Percentiles rank a stretch among this genome's conserved stretches.
These are phyloP conservation scores for Gossypium davidsonii DNA, from an alignment of 441 rosid species.

Conservation along the genomic window DNA sequence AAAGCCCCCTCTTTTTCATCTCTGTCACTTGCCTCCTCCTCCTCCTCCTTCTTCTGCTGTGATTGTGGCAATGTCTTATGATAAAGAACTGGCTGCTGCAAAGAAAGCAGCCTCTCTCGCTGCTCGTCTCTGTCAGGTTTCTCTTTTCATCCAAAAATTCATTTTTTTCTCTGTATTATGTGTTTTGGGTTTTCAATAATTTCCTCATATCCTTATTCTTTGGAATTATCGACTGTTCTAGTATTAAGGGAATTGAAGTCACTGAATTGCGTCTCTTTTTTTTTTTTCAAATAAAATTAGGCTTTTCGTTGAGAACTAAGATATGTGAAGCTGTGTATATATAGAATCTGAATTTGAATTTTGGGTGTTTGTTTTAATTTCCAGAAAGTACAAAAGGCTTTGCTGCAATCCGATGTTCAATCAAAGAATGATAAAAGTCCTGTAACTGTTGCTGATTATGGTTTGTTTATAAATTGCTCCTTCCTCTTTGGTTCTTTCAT, in stretches of 20 bases:
- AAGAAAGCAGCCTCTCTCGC: constrained; percentile 84
- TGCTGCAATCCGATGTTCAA: constrained; percentile 75
- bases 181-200: background rate
- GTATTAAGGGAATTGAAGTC: background rate
- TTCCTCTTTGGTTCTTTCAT: constrained; percentile 1
- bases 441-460: constrained; percentile 94
- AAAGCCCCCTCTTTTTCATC: background rate
- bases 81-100: constrained; percentile 76
- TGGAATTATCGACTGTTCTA: background rate
- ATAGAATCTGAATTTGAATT: constrained; percentile 14
- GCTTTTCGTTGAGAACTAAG: background rate
- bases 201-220: background rate
- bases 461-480: constrained; percentile 31
- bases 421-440: constrained; percentile 81
- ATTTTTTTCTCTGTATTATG: background rate
- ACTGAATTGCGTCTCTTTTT: background rate
- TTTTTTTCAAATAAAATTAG: background rate
- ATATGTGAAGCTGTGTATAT: background rate
- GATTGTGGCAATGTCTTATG: constrained; percentile 47
- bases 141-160: background rate
- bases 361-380: constrained; percentile 10
- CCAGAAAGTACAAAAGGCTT: constrained; percentile 77
- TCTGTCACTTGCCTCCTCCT: constrained; percentile 7
- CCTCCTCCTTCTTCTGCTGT: constrained; percentile 21
- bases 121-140: constrained; percentile 83